A percentile compares a stretch with the other conserved stretches of the same genome.
Evolutionary conservation across 345 rosid species (phyloP).

Genomic region (Citrus unshiu): DNA sequence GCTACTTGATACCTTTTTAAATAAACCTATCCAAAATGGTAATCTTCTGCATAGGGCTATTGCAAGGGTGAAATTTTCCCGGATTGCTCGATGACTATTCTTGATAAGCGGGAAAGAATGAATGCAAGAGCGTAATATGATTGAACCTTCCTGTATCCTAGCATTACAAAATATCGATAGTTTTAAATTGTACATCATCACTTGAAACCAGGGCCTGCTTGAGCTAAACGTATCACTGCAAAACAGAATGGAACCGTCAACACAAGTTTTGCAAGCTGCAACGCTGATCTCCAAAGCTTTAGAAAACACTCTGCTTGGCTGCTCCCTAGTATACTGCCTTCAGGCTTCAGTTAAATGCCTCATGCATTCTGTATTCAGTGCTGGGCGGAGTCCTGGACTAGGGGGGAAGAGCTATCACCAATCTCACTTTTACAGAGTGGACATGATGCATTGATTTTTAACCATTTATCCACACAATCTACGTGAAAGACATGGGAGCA

Average conservation of each 20-base stretch:
- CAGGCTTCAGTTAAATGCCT: not conserved
- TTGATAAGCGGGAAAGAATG: not conserved
- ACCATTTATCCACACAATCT: slow-evolving; percentile 74
- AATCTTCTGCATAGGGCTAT: no score
- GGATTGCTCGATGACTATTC: not conserved
- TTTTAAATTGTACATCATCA: not conserved
- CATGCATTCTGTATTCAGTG: not conserved
- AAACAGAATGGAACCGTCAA: not conserved
- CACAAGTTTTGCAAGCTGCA: not conserved
- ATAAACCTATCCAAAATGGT: not conserved
- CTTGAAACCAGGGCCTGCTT: not conserved
- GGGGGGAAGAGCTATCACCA: slow-evolving; percentile 32
- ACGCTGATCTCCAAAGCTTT: not conserved
- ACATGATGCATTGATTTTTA: slow-evolving; percentile 70
- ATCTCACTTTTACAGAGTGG: slow-evolving; percentile 71
- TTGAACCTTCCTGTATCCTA: not conserved
- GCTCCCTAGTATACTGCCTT: not conserved
- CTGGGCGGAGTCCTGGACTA: slow-evolving; percentile 18
- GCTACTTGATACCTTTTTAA: no score
- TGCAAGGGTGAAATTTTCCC: not conserved
- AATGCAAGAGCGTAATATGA: not conserved
- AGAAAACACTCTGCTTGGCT: not conserved
- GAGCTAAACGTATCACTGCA: not conserved
- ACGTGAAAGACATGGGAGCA: slow-evolving; percentile 72
- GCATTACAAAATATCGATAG: not conserved